Percentiles rank a stretch among this genome's conserved stretches.
phyloP scores from a whole-genome alignment of 2,329 filamentous ascomycete genomes.

The Alternaria arbusti region DNA sequence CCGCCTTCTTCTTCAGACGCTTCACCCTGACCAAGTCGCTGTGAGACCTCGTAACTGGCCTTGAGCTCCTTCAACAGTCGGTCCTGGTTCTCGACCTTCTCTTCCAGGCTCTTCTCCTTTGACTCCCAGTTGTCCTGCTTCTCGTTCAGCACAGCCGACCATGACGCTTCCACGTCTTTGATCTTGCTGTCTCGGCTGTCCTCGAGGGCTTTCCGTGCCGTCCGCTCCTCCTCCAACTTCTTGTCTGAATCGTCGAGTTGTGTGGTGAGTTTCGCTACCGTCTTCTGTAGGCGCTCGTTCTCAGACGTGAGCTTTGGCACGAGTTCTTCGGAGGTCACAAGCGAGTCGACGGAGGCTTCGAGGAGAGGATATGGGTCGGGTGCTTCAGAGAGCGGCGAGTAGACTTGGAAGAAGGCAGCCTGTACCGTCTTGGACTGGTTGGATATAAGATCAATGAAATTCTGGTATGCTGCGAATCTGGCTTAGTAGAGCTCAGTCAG shows the following conservation, averaged over 20 bases:
- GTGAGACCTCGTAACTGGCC: slow-evolving; percentile 95
- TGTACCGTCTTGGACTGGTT: slow-evolving; percentile 96
- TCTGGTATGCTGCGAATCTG: slow-evolving; percentile 79
- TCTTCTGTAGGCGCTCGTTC: slow-evolving; percentile 84
- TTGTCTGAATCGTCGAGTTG: slow-evolving; percentile 85
- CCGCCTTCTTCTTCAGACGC: slow-evolving; percentile 63
- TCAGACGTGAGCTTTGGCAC: slow-evolving; percentile 88
- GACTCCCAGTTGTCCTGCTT: slow-evolving; percentile 96
- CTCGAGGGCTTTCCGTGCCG: slow-evolving; percentile 75
- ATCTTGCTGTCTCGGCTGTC: slow-evolving; percentile 77
- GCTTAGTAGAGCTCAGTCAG: slow-evolving; percentile 20
- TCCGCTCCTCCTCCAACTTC: slow-evolving; percentile 78
- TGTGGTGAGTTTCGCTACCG: slow-evolving; percentile 73
- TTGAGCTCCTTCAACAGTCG: slow-evolving; percentile 92
- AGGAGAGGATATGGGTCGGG: slow-evolving; percentile 96
- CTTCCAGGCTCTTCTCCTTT: slow-evolving; percentile 88
- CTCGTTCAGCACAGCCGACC: slow-evolving; percentile 87
- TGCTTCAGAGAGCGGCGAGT: slow-evolving; percentile 91
- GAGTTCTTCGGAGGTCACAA: slow-evolving; percentile 90
- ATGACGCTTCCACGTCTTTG: slow-evolving; percentile 88
- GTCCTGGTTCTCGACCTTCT: slow-evolving; percentile 94
- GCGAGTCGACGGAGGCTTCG: slow-evolving; percentile 93
- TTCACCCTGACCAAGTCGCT: slow-evolving; percentile 79
- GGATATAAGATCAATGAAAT: slow-evolving; percentile 94
- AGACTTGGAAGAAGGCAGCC: slow-evolving; percentile 89